Evolutionary conservation across 129 eudicot genomes (phyloP).

Genomic region (Saposhnikovia divaricata): DNA sequence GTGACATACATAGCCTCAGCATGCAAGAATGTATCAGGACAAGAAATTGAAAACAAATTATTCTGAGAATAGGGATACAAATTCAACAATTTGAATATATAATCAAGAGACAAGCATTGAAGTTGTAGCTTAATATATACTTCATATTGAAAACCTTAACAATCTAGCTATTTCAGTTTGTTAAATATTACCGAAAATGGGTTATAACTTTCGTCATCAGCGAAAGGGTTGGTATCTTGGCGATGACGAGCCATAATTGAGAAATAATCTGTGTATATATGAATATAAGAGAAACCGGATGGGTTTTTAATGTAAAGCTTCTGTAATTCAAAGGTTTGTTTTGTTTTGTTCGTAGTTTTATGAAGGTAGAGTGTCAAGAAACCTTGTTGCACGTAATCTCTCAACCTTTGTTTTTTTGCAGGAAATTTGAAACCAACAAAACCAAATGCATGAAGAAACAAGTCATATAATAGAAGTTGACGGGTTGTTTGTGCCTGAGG

Average conservation of each 20-base stretch:
- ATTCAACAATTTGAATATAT: neutral
- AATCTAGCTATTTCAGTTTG: neutral
- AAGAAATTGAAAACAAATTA: neutral
- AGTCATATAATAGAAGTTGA: neutral
- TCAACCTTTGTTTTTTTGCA: slow-evolving; percentile 6
- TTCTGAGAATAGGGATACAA: neutral
- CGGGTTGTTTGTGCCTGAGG: neutral
- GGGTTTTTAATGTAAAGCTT: neutral
- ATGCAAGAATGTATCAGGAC: neutral
- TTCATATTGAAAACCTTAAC: neutral
- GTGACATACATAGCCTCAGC: neutral
- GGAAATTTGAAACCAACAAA: slow-evolving; percentile 3
- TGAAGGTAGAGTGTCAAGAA: neutral
- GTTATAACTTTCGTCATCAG: slow-evolving; percentile 60
- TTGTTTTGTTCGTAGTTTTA: neutral
- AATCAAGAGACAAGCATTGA: neutral
- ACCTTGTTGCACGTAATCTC: neutral
- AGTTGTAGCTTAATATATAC: no score
- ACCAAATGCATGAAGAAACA: neutral
- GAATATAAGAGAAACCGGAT: neutral
- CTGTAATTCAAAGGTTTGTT: neutral
- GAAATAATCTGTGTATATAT: neutral
- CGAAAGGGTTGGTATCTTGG: slow-evolving; percentile 73
- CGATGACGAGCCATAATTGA: slow-evolving; percentile 41
- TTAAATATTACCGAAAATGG: slow-evolving; percentile 64